Conservation (phyloP, 2,329 filamentous ascomycete species). For the Chrysosphaeria jannelii region DNA sequence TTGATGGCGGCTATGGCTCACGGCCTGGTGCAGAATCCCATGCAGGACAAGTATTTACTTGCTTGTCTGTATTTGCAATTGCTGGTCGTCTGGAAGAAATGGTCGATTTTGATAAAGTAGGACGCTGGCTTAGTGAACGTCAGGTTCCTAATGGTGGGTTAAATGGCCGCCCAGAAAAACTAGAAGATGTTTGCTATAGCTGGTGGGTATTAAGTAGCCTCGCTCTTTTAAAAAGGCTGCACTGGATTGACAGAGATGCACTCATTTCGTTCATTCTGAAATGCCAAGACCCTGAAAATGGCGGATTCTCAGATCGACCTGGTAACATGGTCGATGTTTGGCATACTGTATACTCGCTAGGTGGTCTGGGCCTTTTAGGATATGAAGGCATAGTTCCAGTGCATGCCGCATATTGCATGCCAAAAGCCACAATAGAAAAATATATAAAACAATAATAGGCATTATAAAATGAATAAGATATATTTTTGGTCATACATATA, state of each 20-base stretch:
- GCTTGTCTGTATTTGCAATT: conserved; percentile 62
- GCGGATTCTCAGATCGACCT: conserved; percentile 70
- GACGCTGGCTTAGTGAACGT: conserved; percentile 74
- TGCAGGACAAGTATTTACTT: conserved; percentile 86
- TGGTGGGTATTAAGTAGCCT: conserved; percentile 95
- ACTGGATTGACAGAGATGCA: conserved; percentile 76
- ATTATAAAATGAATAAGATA: too few species aligned
- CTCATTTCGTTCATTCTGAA: conserved; percentile 56
- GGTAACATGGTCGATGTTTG: conserved; percentile 94
- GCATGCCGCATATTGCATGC: conserved; percentile 70
- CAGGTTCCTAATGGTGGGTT: conserved; percentile 67
- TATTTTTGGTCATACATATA: too few species aligned
- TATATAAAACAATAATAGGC: too few species aligned
- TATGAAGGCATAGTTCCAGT: conserved; percentile 51
- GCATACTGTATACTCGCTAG: conserved; percentile 72
- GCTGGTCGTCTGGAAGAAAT: conserved; percentile 42
- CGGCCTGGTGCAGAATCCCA: conserved; percentile 80
- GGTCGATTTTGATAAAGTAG: conserved; percentile 55
- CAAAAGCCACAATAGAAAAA: conserved; percentile 27
- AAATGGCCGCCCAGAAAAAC: conserved; percentile 83
- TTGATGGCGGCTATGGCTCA: conserved; percentile 81
- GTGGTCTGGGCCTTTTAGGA: conserved; percentile 59
- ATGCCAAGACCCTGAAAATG: conserved; percentile 61
- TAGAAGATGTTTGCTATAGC: conserved; percentile 92
- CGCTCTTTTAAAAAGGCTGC: conserved; percentile 57